Conservation (phyloP, 164 flowering plant species). For the Stephania cephalantha region DNA sequence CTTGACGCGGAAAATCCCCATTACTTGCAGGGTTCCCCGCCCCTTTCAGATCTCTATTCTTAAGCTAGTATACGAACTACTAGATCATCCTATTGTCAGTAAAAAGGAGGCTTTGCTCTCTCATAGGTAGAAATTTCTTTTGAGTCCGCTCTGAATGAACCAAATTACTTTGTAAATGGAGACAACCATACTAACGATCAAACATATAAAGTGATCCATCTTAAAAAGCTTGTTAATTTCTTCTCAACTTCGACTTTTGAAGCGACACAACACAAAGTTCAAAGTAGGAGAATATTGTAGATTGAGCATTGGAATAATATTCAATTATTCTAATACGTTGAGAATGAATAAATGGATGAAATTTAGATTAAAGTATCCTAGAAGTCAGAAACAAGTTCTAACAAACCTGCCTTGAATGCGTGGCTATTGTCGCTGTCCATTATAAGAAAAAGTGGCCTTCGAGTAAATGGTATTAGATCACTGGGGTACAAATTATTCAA, state of each 20-base stretch:
- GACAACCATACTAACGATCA: too few species aligned
- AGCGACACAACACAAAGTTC: not conserved
- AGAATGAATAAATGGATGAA: not conserved
- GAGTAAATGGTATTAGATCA: slow-evolving; percentile 89
- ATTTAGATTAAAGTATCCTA: not conserved
- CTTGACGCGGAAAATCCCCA: too few species aligned
- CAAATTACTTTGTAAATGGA: too few species aligned
- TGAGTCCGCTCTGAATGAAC: not conserved
- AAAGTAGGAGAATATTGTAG: not conserved
- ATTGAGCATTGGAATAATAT: not conserved
- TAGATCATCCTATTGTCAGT: too few species aligned
- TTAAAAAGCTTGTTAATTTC: not conserved
- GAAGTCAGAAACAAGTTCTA: slow-evolving; percentile 37
- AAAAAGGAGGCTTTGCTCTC: not conserved
- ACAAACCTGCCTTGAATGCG: slow-evolving; percentile 99
- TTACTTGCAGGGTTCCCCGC: too few species aligned
- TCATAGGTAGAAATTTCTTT: too few species aligned
- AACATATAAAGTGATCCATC: not conserved
- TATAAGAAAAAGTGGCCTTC: slow-evolving; percentile 82
- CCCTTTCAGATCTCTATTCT: too few species aligned
- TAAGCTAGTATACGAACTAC: too few species aligned
- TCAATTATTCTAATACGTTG: not conserved
- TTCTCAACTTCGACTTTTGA: not conserved
- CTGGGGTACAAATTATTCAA: slow-evolving; percentile 68
- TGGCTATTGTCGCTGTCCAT: slow-evolving; percentile 94